Evolutionary conservation across 306 rosid species (phyloP).

Genomic region (Luffa acutangula): DNA sequence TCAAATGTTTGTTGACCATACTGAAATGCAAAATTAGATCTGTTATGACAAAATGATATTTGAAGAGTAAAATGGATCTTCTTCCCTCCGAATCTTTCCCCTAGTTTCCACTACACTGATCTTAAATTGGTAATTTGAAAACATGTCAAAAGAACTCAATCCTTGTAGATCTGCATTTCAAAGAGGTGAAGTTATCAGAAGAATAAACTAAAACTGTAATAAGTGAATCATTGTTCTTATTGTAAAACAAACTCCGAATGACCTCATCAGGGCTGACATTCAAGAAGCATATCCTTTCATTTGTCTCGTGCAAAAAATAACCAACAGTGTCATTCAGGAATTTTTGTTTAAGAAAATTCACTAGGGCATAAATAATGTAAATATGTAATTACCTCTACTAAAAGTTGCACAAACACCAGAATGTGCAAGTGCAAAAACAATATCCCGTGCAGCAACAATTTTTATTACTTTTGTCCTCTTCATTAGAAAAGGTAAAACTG

Average conservation of each 20-base stretch:
- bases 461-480: constrained; percentile 71
- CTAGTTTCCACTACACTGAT: too few relatives aligned
- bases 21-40: too few relatives aligned
- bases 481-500: constrained; percentile 59
- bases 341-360: background rate
- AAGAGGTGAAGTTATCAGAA: constrained; percentile 82
- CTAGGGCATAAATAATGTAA: background rate
- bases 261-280: constrained; percentile 86
- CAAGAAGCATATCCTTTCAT: constrained; percentile 79
- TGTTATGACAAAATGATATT: too few relatives aligned
- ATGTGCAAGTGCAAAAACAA: constrained; percentile 77
- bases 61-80: too few relatives aligned
- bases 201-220: constrained; percentile 92
- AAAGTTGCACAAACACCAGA: constrained; percentile 91
- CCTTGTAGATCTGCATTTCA: constrained; percentile 88
- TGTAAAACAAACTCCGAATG: constrained; percentile 81
- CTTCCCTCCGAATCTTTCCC: too few relatives aligned
- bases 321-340: background rate
- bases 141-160: constrained; percentile 35
- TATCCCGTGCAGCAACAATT: constrained; percentile 71
- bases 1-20: too few relatives aligned
- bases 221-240: constrained; percentile 85
- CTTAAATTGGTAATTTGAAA: too few relatives aligned
- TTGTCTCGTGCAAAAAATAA: constrained; percentile 48
- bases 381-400: constrained; percentile 50